Evolutionary conservation across 164 flowering plant species (phyloP), one percentile per base, ranked within the genome.

Genomic region (Piper longum): DNA sequence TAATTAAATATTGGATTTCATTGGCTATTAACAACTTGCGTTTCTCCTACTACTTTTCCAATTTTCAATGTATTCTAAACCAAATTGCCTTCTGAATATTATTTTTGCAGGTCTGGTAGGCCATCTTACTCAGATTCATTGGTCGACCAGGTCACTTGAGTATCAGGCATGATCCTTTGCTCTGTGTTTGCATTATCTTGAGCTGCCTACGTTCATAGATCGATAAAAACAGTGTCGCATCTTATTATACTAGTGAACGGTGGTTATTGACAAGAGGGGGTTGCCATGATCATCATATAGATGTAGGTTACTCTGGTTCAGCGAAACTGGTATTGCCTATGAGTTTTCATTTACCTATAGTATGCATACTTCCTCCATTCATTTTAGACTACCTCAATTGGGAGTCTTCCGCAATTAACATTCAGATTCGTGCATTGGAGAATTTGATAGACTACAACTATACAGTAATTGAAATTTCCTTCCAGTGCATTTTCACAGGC

Each of bases 61-160:
- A 4, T 16, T 56, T 56, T 17, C 59, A 56, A 17, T 43, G 41
- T 26, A n/a, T 41, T 14, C 61, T 13, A 14, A 16, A 8, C 43
- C 43, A 43, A 11, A 57, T 57, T 56, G 44, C 42, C 26, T 26
- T 66, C 7, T 5, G 13, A 62, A 54, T 57, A 58, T 72, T 64
- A 71, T 68, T 52, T 8, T 61, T 65, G 14, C 62, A 93, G 99
- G 83, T 87, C 97, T 41, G 99, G 99, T 17, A 82, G 88, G 57
- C 97, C 97, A 67, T 78, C 81, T 69, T 73, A 72, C 72, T 59
- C 85, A 55, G 80, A 69, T 59, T 65, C 96, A 66, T 93, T 97
- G 97, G 80, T 82, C 40, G 91, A 93, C 68, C 99, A 88, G 71
- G 97, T 93, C 66, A 85, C 74, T 16, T 93, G 99, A 97, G 58